Evolutionary conservation across 139 green algal species (phyloP), one percentile per base, ranked within the genome.

Genomic region (Helicosporidium sp.): DNA sequence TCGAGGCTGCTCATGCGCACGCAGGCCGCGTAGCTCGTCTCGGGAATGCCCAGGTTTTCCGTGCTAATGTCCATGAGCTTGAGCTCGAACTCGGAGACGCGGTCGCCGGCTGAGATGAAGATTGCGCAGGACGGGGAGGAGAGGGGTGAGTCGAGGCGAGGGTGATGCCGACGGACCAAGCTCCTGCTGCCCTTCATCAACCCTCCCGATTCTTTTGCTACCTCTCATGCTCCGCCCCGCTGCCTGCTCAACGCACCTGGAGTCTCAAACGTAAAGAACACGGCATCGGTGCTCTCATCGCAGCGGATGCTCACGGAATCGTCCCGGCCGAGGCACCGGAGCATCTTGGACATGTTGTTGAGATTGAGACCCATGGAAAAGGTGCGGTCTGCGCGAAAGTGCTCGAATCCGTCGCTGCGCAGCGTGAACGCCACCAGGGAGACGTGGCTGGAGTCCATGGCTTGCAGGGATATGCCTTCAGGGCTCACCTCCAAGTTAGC

Each of bases 31-130:
- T 93, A 93, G 36, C 85, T 75, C 26, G 79, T 87, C 39, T 97
- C 88, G 4, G 56, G 88, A 49, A 97, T 94, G 46, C 82, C 82
- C 46, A 97, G 62, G 64, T 95, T 84, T 65, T 97, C 88, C 48
- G 67, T 86, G 64, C 94, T 88, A 49, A 97, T 97, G 52, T 91
- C 82, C 87, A 97, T 95, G 15, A 95, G 72, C 75, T 94, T 94
- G 7, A 97, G 60, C 65, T 97, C 82, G 64, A 97, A 94, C 58
- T 97, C 85, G 7, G 60, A 75, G 28, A 94, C 80, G 33, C 84
- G 80, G 43, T 87, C 83, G n/a, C n/a, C n/a, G n/a, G n/a, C n/a
- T n/a, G n/a, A n/a, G n/a, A n/a, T n/a, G n/a, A n/a, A n/a, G n/a
- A n/a, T n/a, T n/a, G n/a, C n/a, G n/a, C n/a, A n/a, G n/a, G n/a